phyloP scores from a whole-genome alignment of 306 rosid genomes.

The Canavalia gladiata region DNA sequence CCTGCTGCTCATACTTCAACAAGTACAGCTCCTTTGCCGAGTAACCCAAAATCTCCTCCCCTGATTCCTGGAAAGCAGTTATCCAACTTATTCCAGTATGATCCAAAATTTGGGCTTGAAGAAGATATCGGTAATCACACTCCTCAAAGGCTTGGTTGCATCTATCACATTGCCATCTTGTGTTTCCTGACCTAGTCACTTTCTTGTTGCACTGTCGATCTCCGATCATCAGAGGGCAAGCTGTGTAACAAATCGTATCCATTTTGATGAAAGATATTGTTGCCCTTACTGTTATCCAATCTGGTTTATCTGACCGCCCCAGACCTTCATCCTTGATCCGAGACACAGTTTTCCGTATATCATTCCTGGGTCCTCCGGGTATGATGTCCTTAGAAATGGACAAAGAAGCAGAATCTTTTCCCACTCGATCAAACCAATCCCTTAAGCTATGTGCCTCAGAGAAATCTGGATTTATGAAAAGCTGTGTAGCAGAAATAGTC shows the following conservation, averaged over 20 bases:
- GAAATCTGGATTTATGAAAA: conserved; percentile 76
- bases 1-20: conserved; percentile 74
- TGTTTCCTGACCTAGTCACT: conserved; percentile 68
- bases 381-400: conserved; percentile 73
- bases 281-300: conserved; percentile 85
- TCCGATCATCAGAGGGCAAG: conserved; percentile 86
- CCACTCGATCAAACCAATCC: conserved; percentile 75
- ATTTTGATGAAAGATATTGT: conserved; percentile 78
- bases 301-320: conserved; percentile 86
- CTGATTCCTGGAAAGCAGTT: conserved; percentile 86
- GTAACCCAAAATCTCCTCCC: conserved; percentile 81
- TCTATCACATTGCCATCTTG: conserved; percentile 79
- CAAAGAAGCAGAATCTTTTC: conserved; percentile 63
- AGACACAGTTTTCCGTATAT: conserved; percentile 73
- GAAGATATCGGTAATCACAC: conserved; percentile 85
- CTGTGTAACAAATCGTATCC: conserved; percentile 81
- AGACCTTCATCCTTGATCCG: conserved; percentile 89
- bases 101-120: conserved; percentile 88
- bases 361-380: conserved; percentile 70
- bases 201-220: conserved; percentile 85
- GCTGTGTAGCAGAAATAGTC: conserved; percentile 76
- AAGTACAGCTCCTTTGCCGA: conserved; percentile 73
- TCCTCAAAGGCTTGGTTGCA: conserved; percentile 83
- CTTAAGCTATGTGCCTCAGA: conserved; percentile 66
- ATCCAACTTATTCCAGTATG: conserved; percentile 83